phyloP scores from a whole-genome alignment of 2,329 filamentous ascomycete genomes.

The Fusarium devonianum region DNA sequence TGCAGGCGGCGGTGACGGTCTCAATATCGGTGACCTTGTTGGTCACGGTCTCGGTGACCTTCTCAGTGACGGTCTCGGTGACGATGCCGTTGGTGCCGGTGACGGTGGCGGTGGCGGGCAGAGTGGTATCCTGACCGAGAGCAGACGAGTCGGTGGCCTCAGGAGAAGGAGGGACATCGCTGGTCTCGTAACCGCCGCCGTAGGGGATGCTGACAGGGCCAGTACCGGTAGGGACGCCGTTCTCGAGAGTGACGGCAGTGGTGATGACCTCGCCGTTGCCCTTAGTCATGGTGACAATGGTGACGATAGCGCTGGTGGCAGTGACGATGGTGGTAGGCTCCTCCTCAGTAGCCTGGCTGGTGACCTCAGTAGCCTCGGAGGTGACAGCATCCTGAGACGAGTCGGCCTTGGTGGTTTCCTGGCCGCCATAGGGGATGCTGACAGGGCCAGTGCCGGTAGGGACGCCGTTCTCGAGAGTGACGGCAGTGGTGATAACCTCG shows the following conservation, averaged over 20 bases:
- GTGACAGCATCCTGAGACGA: not conserved
- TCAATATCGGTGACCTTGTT: conserved; percentile 35
- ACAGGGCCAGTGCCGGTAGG: conserved; percentile 11
- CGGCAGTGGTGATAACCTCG: conserved; percentile 7
- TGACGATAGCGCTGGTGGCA: conserved; percentile 19
- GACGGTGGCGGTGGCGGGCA: conserved; percentile 22
- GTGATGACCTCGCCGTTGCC: conserved; percentile 9
- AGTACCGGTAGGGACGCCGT: conserved; percentile 9
- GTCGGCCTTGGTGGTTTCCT: not conserved
- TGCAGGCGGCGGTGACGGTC: conserved; percentile 24
- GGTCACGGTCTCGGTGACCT: conserved; percentile 25
- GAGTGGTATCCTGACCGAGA: conserved; percentile 15
- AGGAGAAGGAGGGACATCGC: conserved; percentile 15
- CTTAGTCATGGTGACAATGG: conserved; percentile 31
- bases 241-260: conserved; percentile 5
- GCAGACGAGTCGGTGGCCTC: conserved; percentile 21
- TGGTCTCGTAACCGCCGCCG: conserved; percentile 7
- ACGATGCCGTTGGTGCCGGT: conserved; percentile 19
- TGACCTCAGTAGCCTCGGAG: conserved; percentile 10
- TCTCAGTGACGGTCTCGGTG: conserved; percentile 29
- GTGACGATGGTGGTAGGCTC: too few relatives aligned
- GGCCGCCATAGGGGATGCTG: not conserved
- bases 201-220: conserved; percentile 16
- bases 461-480: conserved; percentile 9
- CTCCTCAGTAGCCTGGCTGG: too few relatives aligned